phyloP scores from a whole-genome alignment of 2,329 filamentous ascomycete genomes.

The Sphaceloma murrayae region DNA sequence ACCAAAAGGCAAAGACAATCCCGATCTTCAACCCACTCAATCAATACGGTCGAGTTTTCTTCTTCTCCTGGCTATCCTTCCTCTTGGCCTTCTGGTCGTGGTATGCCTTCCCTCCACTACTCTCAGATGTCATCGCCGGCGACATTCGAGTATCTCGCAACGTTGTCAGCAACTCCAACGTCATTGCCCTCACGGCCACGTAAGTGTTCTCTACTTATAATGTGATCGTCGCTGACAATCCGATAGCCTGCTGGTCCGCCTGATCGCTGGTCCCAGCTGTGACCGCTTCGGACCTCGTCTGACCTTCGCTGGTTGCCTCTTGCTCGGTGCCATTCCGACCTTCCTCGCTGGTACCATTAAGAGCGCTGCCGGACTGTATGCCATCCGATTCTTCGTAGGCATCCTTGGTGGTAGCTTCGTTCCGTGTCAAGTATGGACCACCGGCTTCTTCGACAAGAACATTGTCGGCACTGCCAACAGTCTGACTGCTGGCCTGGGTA shows the following conservation, averaged over 20 bases:
- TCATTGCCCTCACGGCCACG: constrained; percentile 66
- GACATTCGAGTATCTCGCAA: constrained; percentile 62
- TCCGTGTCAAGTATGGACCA: constrained; percentile 86
- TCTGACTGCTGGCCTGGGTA: constrained; percentile 74
- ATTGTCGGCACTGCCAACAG: constrained; percentile 83
- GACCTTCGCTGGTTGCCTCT: constrained; percentile 69
- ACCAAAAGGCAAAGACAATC: constrained; percentile 69
- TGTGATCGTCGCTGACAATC: constrained; percentile 29
- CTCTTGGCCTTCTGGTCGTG: constrained; percentile 82
- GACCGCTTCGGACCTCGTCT: constrained; percentile 72
- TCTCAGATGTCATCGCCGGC: constrained; percentile 66
- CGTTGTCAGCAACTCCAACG: constrained; percentile 82
- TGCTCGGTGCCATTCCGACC: constrained; percentile 69
- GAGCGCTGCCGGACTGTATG: constrained; percentile 57
- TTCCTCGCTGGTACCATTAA: constrained; percentile 71
- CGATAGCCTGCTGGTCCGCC: constrained; percentile 55
- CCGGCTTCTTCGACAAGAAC: constrained; percentile 87
- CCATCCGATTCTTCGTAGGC: constrained; percentile 69
- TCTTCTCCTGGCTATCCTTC: constrained; percentile 81
- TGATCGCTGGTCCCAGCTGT: constrained; percentile 72
- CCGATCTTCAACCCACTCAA: constrained; percentile 70
- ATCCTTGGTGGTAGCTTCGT: constrained; percentile 68
- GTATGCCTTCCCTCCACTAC: constrained; percentile 82
- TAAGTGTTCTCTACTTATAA: constrained; percentile 28
- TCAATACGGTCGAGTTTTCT: constrained; percentile 76